Evolutionary conservation across 2,329 filamentous ascomycete species (phyloP).

Genomic region (Pyricularia sp.): DNA sequence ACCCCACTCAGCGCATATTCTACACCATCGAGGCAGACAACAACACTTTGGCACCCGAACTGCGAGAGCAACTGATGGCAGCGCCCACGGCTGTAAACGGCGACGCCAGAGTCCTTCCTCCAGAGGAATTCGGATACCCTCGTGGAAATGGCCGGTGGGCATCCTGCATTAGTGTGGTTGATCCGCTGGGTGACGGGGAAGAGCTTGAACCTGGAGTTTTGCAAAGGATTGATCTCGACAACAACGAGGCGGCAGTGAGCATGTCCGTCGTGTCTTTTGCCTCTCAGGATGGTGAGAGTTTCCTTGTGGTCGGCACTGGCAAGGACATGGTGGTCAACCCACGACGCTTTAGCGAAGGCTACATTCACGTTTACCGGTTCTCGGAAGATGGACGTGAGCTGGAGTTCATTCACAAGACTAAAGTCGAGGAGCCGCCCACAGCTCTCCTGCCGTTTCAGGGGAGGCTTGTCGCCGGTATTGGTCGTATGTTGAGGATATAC

Average conservation of each 20-base stretch:
- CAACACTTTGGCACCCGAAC: slow-evolving; percentile 73
- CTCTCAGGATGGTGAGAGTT: slow-evolving; percentile 77
- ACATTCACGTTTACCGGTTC: slow-evolving; percentile 86
- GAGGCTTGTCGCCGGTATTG: slow-evolving; percentile 72
- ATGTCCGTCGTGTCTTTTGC: slow-evolving; percentile 74
- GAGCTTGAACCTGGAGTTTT: slow-evolving; percentile 47
- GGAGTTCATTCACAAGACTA: slow-evolving; percentile 94
- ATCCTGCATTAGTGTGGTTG: slow-evolving; percentile 85
- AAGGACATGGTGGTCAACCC: slow-evolving; percentile 79
- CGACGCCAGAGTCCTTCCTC: slow-evolving; percentile 55
- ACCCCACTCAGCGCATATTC: slow-evolving; percentile 79
- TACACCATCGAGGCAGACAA: slow-evolving; percentile 93
- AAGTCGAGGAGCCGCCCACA: slow-evolving; percentile 75
- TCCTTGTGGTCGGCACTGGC: slow-evolving; percentile 86
- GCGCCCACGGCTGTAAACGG: slow-evolving; percentile 61
- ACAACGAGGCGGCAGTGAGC: slow-evolving; percentile 87
- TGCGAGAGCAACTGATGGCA: slow-evolving; percentile 59
- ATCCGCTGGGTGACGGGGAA: slow-evolving; percentile 51
- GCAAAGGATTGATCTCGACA: slow-evolving; percentile 66
- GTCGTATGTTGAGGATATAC: slow-evolving; percentile 71
- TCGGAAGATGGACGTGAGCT: slow-evolving; percentile 75
- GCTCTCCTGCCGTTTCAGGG: slow-evolving; percentile 93
- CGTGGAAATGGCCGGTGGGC: slow-evolving; percentile 79
- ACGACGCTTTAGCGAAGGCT: slow-evolving; percentile 62
- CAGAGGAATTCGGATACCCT: slow-evolving; percentile 81